A percentile compares a stretch with the other conserved stretches of the same genome.
Evolutionary conservation across 495 filamentous ascomycete genomes (phyloP).

Genomic region (Terfezia boudieri): DNA sequence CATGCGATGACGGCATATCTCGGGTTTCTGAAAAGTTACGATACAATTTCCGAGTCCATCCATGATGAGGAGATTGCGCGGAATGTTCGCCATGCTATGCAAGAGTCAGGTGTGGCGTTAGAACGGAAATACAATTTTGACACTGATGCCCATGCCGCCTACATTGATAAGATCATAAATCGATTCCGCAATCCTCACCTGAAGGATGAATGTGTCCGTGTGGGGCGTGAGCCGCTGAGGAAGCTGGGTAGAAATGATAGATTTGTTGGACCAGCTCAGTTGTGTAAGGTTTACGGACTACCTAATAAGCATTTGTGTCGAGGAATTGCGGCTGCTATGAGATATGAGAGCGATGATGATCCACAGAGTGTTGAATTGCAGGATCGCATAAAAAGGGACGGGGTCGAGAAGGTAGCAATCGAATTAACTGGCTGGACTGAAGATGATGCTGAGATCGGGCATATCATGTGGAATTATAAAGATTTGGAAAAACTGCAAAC

Average conservation of each 20-base stretch:
- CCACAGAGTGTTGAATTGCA: constrained; percentile 12
- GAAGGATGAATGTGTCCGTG: constrained; percentile 80
- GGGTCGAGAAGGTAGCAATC: constrained; percentile 6
- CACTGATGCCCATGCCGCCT: constrained; percentile 52
- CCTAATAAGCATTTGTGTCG: constrained; percentile 12
- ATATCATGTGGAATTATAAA: constrained; percentile 13
- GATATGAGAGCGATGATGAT: constrained; percentile 16
- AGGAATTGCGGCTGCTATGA: constrained; percentile 13
- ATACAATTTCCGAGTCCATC: constrained; percentile 68
- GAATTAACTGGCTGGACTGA: constrained; percentile 12
- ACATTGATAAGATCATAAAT: constrained; percentile 75
- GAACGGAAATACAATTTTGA: constrained; percentile 60
- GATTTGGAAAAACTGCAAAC: constrained; percentile 5
- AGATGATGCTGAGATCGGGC: constrained; percentile 3
- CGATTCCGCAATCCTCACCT: constrained; percentile 91
- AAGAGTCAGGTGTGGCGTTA: constrained; percentile 68
- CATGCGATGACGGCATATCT: constrained; percentile 96
- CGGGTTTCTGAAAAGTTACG: constrained; percentile 60
- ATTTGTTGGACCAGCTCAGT: constrained; percentile 53
- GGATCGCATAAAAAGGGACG: constrained; percentile 6
- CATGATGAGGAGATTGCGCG: constrained; percentile 33
- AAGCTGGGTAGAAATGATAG: constrained; percentile 86
- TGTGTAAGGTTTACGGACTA: constrained; percentile 12
- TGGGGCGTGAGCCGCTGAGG: constrained; percentile 80
- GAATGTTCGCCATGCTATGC: constrained; percentile 44